phyloP scores from a whole-genome alignment of 208 protist genomes.

The Leishmania lainsoni region DNA sequence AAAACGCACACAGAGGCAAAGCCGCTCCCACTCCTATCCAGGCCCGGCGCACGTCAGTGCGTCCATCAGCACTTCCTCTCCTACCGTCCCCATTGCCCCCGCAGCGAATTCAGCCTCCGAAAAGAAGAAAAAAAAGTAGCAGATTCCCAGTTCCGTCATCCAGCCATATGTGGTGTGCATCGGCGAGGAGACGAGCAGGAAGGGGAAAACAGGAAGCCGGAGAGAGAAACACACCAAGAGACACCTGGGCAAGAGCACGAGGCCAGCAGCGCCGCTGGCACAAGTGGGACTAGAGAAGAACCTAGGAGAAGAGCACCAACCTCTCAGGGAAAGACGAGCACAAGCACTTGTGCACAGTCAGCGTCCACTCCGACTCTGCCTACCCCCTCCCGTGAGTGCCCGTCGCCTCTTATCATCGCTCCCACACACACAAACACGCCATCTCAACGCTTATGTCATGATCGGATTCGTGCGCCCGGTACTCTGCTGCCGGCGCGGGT shows the following conservation, averaged over 20 bases:
- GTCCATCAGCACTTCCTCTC: not conserved
- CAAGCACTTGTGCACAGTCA: no score
- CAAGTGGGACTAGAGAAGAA: not conserved
- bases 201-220: conserved; percentile 11
- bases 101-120: not conserved
- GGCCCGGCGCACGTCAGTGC: not conserved
- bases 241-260: conserved; percentile 7
- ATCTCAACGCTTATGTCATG: conserved; percentile 51
- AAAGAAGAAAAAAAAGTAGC: not conserved
- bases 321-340: not conserved
- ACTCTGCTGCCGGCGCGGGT: conserved; percentile 77
- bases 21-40: not conserved
- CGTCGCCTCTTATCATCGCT: not conserved
- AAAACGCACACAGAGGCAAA: not conserved
- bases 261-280: not conserved
- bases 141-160: not conserved
- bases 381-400: not conserved
- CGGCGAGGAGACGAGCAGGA: conserved; percentile 7
- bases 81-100: not conserved
- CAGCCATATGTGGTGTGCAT: not conserved
- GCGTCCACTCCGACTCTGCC: not conserved
- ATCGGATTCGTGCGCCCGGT: conserved; percentile 87
- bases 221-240: not conserved
- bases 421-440: not conserved
- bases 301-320: not conserved